Percentiles rank a stretch among this genome's conserved stretches.
phyloP scores from a whole-genome alignment of 805 yeast species.

The Saturnispora galanensis region DNA sequence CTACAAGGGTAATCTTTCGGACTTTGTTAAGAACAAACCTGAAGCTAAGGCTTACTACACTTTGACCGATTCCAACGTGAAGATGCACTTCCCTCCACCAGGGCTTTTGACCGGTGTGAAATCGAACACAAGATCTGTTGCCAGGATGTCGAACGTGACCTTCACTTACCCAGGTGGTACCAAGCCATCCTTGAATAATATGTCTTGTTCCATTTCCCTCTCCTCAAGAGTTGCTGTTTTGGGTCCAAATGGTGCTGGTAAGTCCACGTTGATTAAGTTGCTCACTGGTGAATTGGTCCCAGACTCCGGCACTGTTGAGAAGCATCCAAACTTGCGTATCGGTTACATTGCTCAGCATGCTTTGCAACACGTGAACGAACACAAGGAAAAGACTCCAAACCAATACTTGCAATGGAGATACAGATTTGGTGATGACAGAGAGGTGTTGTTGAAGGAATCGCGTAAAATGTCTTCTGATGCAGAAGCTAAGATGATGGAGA shows the following conservation, averaged over 20 bases:
- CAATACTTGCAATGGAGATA: slow-evolving; percentile 98
- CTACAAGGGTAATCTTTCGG: slow-evolving; percentile 93
- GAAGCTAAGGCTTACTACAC: slow-evolving; percentile 96
- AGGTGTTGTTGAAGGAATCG: slow-evolving; percentile 85
- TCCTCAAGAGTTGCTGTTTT: slow-evolving; percentile 95
- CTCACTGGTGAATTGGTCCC: slow-evolving; percentile 90
- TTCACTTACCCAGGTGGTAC: slow-evolving; percentile 84
- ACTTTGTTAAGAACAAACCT: slow-evolving; percentile 83
- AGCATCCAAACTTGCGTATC: slow-evolving; percentile 95
- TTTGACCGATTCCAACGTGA: slow-evolving; percentile 81
- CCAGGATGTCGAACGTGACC: slow-evolving; percentile 63
- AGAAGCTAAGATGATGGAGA: slow-evolving; percentile 68
- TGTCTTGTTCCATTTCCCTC: slow-evolving; percentile 82
- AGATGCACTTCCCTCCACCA: slow-evolving; percentile 98
- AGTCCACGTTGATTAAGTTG: slow-evolving; percentile 87
- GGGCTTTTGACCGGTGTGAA: slow-evolving; percentile 97
- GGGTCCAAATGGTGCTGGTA: slow-evolving; percentile 99
- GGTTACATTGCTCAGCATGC: slow-evolving; percentile 99
- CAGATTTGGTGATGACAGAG: slow-evolving; percentile 96
- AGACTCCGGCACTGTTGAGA: slow-evolving; percentile 80
- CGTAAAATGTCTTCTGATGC: slow-evolving; percentile 68
- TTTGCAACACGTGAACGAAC: slow-evolving; percentile 92
- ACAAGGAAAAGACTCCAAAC: slow-evolving; percentile 94
- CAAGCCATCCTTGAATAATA: slow-evolving; percentile 69
- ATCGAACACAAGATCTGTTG: slow-evolving; percentile 85